Conservation (phyloP, 495 filamentous ascomycete genomes). For the Saxophila tyrrhenica region DNA sequence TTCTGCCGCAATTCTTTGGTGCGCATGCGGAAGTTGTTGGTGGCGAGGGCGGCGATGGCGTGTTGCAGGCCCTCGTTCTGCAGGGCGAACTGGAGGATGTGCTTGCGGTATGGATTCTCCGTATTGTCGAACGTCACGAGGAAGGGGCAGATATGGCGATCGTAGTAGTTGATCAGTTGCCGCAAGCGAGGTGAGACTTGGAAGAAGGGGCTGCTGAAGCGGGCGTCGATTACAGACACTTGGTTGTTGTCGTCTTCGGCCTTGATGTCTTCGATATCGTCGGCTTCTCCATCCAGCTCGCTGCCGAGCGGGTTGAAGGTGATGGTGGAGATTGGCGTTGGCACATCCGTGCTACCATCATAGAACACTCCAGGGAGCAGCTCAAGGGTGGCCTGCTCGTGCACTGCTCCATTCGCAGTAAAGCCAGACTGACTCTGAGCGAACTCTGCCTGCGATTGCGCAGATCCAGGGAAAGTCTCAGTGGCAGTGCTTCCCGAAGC, state of each 20-base stretch:
- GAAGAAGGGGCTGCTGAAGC: constrained; percentile 16
- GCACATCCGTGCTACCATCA: not conserved
- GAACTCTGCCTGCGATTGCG: no score
- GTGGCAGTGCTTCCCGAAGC: no score
- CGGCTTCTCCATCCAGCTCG: not conserved
- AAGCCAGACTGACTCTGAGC: no score
- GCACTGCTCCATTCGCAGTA: no score
- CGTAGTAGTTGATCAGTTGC: constrained; percentile 63
- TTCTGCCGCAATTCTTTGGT: constrained; percentile 15
- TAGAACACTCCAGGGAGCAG: not conserved
- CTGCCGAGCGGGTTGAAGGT: not conserved
- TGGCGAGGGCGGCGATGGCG: constrained; percentile 79
- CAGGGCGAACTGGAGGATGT: constrained; percentile 68
- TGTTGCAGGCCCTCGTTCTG: constrained; percentile 75
- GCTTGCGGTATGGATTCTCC: constrained; percentile 71
- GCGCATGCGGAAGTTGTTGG: constrained; percentile 59
- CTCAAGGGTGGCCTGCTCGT: not conserved
- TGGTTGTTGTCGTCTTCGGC: constrained; percentile 5
- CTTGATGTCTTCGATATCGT: not conserved
- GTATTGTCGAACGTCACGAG: constrained; percentile 85
- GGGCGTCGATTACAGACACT: constrained; percentile 6
- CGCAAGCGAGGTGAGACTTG: constrained; percentile 42
- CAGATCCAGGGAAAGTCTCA: not conserved
- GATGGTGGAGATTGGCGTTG: not conserved
- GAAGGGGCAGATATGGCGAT: constrained; percentile 80